These are phyloP conservation scores for Diaporthe ilicicola DNA, from an alignment of 2,329 filamentous ascomycete genomes.

Conservation along the genomic window DNA sequence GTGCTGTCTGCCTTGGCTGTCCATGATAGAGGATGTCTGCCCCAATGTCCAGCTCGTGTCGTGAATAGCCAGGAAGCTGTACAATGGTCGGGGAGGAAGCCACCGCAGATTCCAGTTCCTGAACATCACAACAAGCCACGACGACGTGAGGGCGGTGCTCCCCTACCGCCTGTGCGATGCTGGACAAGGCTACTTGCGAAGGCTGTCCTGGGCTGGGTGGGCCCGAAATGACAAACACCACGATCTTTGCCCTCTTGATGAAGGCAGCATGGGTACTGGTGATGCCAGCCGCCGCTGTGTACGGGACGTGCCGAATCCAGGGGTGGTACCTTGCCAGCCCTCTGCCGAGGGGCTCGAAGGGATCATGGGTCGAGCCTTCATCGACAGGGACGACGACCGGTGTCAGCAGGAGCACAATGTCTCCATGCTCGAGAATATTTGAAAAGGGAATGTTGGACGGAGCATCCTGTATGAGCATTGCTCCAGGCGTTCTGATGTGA, in stretches of 20 bases:
- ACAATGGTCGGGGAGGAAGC: constrained; percentile 61
- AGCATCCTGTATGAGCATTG: constrained; percentile 50
- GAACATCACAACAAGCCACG: constrained; percentile 58
- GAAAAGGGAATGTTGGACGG: constrained; percentile 57
- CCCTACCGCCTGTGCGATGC: constrained; percentile 52
- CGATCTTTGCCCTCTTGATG: constrained; percentile 64
- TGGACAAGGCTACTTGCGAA: constrained; percentile 61
- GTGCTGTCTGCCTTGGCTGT: constrained; percentile 37
- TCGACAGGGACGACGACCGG: constrained; percentile 60
- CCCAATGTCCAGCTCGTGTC: constrained; percentile 56
- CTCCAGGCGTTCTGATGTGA: constrained; percentile 35
- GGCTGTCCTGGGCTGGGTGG: constrained; percentile 55
- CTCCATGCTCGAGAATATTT: constrained; percentile 54
- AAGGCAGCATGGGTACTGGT: constrained; percentile 70
- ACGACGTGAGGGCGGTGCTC: constrained; percentile 61
- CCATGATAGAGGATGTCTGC: constrained; percentile 58
- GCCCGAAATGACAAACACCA: constrained; percentile 69
- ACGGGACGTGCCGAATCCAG: constrained; percentile 76
- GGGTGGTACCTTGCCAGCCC: constrained; percentile 67
- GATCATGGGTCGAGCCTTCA: constrained; percentile 58
- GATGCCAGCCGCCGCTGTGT: constrained; percentile 70
- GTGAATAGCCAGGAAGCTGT: constrained; percentile 57
- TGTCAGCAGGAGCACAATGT: constrained; percentile 69
- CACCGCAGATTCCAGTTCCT: constrained; percentile 49
- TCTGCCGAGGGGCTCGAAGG: constrained; percentile 76